A percentile compares a stretch with the other conserved stretches of the same genome.
phyloP scores from a whole-genome alignment of 2,329 filamentous ascomycete genomes.

The Pseudopithomyces chartarum region DNA sequence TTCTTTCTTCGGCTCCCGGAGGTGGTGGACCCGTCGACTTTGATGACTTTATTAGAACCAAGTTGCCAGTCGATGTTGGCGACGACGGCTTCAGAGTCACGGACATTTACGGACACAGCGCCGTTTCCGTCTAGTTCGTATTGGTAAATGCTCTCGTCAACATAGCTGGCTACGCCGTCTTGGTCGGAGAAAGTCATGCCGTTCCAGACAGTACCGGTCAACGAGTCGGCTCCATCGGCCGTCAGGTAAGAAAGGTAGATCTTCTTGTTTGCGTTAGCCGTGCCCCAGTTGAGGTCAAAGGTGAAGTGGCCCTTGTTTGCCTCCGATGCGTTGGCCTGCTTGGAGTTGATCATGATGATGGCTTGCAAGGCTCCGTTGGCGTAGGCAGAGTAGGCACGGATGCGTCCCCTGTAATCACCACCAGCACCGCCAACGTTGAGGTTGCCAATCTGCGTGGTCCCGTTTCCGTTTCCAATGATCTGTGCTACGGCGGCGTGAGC shows the following conservation, averaged over 20 bases:
- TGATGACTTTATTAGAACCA: constrained; percentile 38
- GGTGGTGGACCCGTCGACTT: constrained; percentile 28
- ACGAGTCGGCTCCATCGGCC: constrained; percentile 51
- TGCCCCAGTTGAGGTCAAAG: constrained; percentile 49
- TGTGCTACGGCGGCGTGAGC: constrained; percentile 58
- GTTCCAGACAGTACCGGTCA: constrained; percentile 52
- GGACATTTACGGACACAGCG: constrained; percentile 33
- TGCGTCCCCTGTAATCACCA: constrained; percentile 46
- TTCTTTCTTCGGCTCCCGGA: constrained; percentile 31
- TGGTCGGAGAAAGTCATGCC: constrained; percentile 51
- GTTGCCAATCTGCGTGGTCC: constrained; percentile 51
- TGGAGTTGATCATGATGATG: constrained; percentile 54
- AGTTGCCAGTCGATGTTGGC: constrained; percentile 51
- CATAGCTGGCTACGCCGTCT: constrained; percentile 47
- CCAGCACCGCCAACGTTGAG: constrained; percentile 39
- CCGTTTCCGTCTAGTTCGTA: constrained; percentile 29
- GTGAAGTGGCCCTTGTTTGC: constrained; percentile 46
- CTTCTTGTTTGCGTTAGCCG: constrained; percentile 46
- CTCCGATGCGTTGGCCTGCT: constrained; percentile 48
- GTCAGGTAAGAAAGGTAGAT: constrained; percentile 56
- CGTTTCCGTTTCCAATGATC: constrained; percentile 53
- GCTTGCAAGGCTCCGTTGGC: constrained; percentile 49
- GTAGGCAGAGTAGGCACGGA: constrained; percentile 54
- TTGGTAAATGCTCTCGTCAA: constrained; percentile 39
- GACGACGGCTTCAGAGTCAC: constrained; percentile 55